phyloP scores from a whole-genome alignment of 345 rosid species.

The Eucalyptus camaldulensis region DNA sequence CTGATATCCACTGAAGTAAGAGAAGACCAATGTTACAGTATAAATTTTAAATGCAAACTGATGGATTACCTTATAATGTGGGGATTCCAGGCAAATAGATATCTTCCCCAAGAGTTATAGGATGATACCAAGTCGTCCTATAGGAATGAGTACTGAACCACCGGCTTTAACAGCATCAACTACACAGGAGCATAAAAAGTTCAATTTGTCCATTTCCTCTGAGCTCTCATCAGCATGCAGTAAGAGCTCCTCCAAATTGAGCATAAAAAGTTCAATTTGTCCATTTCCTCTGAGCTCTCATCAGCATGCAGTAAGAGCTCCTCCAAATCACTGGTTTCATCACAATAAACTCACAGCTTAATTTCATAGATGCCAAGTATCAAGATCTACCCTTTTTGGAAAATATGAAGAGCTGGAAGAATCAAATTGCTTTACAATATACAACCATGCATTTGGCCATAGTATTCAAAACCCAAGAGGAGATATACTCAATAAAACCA shows the following conservation, averaged over 20 bases:
- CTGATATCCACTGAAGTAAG: no score
- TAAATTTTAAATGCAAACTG: background rate
- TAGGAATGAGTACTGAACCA: constrained; percentile 69
- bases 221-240: background rate
- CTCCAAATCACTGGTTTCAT: background rate
- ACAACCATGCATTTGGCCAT: no score
- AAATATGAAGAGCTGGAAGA: background rate
- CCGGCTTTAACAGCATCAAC: constrained; percentile 55
- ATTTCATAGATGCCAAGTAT: background rate
- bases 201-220: constrained; percentile 64
- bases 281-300: constrained; percentile 31
- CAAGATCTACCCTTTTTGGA: background rate
- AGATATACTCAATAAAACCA: no score
- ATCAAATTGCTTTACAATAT: no score
- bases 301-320: background rate
- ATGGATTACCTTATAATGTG: constrained; percentile 24
- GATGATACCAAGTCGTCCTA: constrained; percentile 35
- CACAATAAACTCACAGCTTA: constrained; percentile 6
- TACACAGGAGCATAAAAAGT: constrained; percentile 50
- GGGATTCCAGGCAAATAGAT: constrained; percentile 18
- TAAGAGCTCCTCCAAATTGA: background rate
- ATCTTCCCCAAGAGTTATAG: constrained; percentile 59
- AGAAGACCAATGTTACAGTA: no score
- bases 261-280: constrained; percentile 60
- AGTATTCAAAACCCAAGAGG: no score